Evolutionary conservation across 768 basidiomycete genomes (phyloP), one percentile per base, ranked within the genome.

Genomic region (Agrocybe praecox): DNA sequence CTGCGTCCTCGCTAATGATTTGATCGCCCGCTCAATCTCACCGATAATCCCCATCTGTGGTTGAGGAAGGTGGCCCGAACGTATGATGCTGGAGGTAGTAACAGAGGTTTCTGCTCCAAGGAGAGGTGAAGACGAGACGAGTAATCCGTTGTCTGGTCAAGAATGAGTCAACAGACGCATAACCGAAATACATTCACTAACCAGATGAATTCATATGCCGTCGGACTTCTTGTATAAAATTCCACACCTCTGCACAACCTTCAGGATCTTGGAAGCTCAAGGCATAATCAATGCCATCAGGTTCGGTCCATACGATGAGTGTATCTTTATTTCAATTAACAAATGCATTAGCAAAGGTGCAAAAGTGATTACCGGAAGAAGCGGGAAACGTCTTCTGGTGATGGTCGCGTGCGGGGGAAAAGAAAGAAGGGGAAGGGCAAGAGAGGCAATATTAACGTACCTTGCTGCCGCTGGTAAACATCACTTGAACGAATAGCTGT

Each of bases 281-380:
- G 2, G 96, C 96, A 68, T 97, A 96, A 72, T 99, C 97, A 34
- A 90, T 86, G 24, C 93, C 92, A 60, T 92, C 89, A 1, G 93
- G 91, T 69, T 98, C 96, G 3, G 96, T 98, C 97, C 97, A 99
- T 18, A 98, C 96, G 64, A 99, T 98, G 47, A 99, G 82, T 12
- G 97, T 99, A 67, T 98, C 96, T 96, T 73, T 49, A 59, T 15
- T 29, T 9, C 26, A 29, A 29, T 29, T 29, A 29, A 29, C 26
- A 58, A 48, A 32, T 46, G 52, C 19, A 44, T 64, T 50, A 69
- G 54, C 44, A 57, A 21, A 44, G 4, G 26, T 36, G 2, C 50
- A 26, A 42, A 40, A 49, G 14, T 33, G 44, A 40, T 49, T 23
- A 34, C 50, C 49, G 61, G 44, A 33, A 21, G 43, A 50, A 61